Conservation (phyloP, 148 eudicot species). For the Diospyros lotus region DNA sequence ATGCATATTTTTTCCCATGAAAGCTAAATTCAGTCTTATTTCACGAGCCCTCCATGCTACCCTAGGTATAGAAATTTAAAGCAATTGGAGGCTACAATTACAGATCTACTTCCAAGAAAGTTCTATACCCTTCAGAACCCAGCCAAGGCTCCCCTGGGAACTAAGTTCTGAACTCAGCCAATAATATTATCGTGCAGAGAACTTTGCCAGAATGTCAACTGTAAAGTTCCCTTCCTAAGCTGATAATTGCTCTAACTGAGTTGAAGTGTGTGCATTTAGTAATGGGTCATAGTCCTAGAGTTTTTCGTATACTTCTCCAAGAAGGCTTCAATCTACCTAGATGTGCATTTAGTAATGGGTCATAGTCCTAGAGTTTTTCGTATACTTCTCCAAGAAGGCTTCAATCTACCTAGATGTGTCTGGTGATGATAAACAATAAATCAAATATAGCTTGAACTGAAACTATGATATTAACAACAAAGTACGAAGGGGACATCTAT, state of each 20-base stretch:
- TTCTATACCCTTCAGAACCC: too few relatives aligned
- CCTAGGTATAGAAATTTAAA: too few relatives aligned
- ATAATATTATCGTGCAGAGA: neutral
- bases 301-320: neutral
- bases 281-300: neutral
- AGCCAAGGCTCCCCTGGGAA: neutral
- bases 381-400: neutral
- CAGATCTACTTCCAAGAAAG: too few relatives aligned
- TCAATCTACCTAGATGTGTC: neutral
- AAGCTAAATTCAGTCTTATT: too few relatives aligned
- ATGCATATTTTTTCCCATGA: too few relatives aligned
- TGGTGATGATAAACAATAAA: neutral
- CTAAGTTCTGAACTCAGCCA: neutral
- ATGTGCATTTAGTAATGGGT: neutral
- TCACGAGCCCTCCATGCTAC: too few relatives aligned
- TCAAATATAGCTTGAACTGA: neutral
- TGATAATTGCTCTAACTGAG: neutral
- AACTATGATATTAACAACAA: too few relatives aligned
- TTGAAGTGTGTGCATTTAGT: neutral
- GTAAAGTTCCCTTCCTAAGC: neutral
- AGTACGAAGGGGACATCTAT: neutral
- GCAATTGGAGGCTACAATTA: too few relatives aligned
- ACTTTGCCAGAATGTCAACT: neutral
- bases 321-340: neutral
- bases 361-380: neutral